Percentiles rank a stretch among this genome's conserved stretches.
Evolutionary conservation across 148 eudicot species (phyloP).

Genomic region (Persicaria tinctoria): DNA sequence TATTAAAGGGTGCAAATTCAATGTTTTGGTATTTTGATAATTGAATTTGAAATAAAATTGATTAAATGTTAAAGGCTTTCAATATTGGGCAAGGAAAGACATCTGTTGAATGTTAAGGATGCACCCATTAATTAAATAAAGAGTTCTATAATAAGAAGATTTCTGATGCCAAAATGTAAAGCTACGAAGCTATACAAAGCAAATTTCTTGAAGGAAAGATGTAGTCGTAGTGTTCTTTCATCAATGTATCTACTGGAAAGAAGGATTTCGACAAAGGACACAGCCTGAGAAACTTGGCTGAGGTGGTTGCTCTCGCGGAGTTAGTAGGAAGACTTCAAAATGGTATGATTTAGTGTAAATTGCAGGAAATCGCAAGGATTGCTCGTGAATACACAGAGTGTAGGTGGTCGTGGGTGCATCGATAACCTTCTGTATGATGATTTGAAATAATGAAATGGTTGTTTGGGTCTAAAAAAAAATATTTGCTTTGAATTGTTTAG

Average conservation of each 20-base stretch:
- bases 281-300: conserved; percentile 41
- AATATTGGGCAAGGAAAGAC: conserved; percentile 9
- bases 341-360: conserved; percentile 10
- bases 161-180: neutral
- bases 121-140: conserved; percentile 4
- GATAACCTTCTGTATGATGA: too few relatives aligned
- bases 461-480: too few relatives aligned
- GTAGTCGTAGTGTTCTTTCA: conserved; percentile 32
- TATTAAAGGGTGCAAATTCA: too few relatives aligned
- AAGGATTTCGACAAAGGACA: conserved; percentile 32
- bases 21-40: too few relatives aligned
- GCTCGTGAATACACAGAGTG: too few relatives aligned
- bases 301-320: conserved; percentile 34
- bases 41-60: too few relatives aligned
- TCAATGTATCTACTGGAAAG: conserved; percentile 34
- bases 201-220: conserved; percentile 20
- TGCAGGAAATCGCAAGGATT: too few relatives aligned
- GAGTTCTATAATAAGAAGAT: conserved; percentile 2
- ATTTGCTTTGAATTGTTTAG: too few relatives aligned
- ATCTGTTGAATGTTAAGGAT: neutral
- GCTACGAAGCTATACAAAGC: conserved; percentile 1
- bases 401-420: too few relatives aligned
- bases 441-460: too few relatives aligned
- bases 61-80: conserved; percentile 24
- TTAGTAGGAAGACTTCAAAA: conserved; percentile 36